Evolutionary conservation across 108 stramenopile species (phyloP).

Genomic region (Cyclotella choctawhatcheeana): DNA sequence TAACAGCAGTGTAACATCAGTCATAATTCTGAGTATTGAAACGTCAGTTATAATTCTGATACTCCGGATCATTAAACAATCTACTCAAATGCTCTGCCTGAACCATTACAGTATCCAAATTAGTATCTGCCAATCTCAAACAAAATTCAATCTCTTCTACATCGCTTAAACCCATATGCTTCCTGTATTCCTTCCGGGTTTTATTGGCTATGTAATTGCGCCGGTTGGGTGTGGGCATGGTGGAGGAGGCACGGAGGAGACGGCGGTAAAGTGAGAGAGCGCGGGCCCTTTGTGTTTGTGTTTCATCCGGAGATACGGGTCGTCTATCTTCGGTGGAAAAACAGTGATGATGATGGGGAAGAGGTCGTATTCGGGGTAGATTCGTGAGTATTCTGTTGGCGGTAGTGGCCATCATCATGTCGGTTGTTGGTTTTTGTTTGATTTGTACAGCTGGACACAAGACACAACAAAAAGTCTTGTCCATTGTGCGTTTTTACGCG

Average conservation of each 20-base stretch:
- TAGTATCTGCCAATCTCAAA: constrained; percentile 83
- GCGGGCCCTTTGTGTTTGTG: neutral
- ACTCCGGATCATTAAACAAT: constrained; percentile 49
- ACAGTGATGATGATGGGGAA: neutral
- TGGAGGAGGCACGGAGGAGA: constrained; percentile 71
- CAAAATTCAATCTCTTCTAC: constrained; percentile 75
- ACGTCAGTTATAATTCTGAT: constrained; percentile 50
- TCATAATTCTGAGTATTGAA: no score
- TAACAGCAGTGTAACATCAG: no score
- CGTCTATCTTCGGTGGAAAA: constrained; percentile 12
- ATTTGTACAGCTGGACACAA: no score
- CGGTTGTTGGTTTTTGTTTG: no score
- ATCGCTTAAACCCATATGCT: constrained; percentile 61
- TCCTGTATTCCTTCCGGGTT: constrained; percentile 67
- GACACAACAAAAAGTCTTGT: no score
- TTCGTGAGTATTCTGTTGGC: neutral
- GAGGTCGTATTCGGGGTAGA: neutral
- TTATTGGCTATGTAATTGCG: constrained; percentile 79
- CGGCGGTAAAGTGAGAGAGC: constrained; percentile 86
- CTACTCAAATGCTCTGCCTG: constrained; percentile 85
- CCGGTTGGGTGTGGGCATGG: constrained; percentile 90
- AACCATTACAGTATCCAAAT: constrained; percentile 84
- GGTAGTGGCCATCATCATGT: neutral
- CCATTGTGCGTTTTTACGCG: no score
- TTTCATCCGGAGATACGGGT: constrained; percentile 25